A percentile compares a stretch with the other conserved stretches of the same genome.
These are phyloP conservation scores for Earliella scabrosa DNA, from an alignment of 1,284 basidiomycete species.

Conservation along the genomic window DNA sequence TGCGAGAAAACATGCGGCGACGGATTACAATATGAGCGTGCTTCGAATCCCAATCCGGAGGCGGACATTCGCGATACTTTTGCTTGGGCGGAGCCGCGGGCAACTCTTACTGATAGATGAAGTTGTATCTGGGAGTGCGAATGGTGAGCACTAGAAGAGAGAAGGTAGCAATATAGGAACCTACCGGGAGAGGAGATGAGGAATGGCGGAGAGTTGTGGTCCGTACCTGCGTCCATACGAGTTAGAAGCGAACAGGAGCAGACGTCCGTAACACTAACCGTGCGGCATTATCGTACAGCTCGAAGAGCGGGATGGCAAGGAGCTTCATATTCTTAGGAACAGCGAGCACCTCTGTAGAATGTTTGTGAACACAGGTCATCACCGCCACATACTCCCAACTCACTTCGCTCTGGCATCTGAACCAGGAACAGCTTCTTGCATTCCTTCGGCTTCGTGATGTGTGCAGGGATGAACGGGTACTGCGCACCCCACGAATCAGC, in stretches of 20 bases:
- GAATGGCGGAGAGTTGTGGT: constrained; percentile 93
- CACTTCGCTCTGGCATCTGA: constrained; percentile 93
- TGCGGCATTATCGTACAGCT: constrained; percentile 96
- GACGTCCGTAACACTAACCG: constrained; percentile 48
- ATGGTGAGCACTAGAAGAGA: too few relatives aligned
- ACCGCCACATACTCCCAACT: constrained; percentile 36
- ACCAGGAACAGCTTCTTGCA: constrained; percentile 97
- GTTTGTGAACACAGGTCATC: background rate
- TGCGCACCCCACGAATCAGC: constrained; percentile 36
- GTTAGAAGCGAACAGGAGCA: too few relatives aligned
- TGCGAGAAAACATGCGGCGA: constrained; percentile 2
- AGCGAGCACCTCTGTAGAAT: constrained; percentile 81
- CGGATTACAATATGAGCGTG: background rate
- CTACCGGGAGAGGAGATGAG: constrained; percentile 89
- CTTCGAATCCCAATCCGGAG: background rate
- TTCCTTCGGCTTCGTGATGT: constrained; percentile 97
- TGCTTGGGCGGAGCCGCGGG: background rate
- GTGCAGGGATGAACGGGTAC: constrained; percentile 97
- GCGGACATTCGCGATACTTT: constrained; percentile 5
- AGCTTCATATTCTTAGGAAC: constrained; percentile 99
- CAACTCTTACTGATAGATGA: constrained; percentile 66
- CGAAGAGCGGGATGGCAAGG: constrained; percentile 93
- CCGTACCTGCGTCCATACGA: constrained; percentile 68
- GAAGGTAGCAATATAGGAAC: too few relatives aligned
- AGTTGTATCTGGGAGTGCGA: constrained; percentile 70